Evolutionary conservation across 1,284 basidiomycete genomes (phyloP).

Genomic region (Gymnopus androsaceus): DNA sequence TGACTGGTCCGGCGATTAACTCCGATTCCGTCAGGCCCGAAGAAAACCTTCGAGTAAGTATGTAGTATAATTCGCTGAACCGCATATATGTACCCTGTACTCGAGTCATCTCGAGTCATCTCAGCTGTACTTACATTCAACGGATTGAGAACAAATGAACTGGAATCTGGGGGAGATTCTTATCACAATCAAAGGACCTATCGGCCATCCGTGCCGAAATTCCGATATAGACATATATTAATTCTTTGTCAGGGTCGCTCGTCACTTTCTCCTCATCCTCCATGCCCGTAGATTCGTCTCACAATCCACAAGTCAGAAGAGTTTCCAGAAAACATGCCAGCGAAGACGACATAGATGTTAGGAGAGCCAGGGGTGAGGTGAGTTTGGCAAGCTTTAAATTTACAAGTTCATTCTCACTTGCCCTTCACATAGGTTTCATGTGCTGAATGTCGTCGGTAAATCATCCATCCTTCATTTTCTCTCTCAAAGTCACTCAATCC

Average conservation of each 20-base stretch:
- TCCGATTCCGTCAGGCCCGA: neutral
- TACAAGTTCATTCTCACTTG: conserved; percentile 2
- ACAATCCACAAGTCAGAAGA: conserved; percentile 33
- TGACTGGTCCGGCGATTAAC: neutral
- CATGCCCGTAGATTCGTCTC: conserved; percentile 23
- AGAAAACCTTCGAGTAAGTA: no score
- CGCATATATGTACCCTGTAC: no score
- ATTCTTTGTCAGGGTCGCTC: neutral
- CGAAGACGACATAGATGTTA: conserved; percentile 53
- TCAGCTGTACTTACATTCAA: no score
- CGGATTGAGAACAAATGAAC: no score
- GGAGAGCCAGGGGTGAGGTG: conserved; percentile 56
- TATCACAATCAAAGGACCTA: no score
- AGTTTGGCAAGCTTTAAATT: conserved; percentile 6
- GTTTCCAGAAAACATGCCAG: conserved; percentile 43
- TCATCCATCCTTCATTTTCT: conserved; percentile 1
- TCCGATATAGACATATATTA: neutral
- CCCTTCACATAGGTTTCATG: conserved; percentile 35
- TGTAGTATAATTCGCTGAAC: no score
- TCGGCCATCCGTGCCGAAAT: no score
- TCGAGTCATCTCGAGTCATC: no score
- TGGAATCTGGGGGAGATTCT: no score
- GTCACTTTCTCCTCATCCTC: neutral
- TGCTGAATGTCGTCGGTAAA: conserved; percentile 55
- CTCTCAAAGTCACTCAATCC: neutral